Base-by-base conservation (phyloP, 352 stramenopile genomes). In the Pythium biforme region DNA sequence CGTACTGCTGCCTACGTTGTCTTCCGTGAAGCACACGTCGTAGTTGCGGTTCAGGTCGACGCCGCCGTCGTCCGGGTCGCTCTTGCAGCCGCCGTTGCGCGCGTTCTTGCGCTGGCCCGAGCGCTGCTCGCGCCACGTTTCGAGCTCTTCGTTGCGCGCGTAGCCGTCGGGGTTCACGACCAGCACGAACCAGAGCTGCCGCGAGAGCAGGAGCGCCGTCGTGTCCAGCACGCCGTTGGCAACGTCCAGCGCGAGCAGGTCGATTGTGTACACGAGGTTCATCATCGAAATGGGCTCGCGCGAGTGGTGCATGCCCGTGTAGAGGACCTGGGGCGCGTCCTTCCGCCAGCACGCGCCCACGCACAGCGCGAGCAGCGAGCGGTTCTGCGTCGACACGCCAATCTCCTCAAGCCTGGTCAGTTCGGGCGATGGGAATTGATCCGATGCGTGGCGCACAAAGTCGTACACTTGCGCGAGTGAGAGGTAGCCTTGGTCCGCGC, bases 231-330 rank as follows among this genome's bases (percentile, higher is more conserved):
- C 75, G 23, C 81, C 79, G 54, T 91, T 88, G 0, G 59, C 49
- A 27, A 92, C 64, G 54, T 89, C 82, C 11, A 70, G 66, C 1
- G 74, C 76, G 15, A 95, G 72, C 34, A 90, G 68, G 56, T 94
- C 84, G 66, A 95, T 89, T 27, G 82, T 92, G 55, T 92, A 93
- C 3, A 94, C 73, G 26, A 94, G 66, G 50, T 89, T 92, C 86
- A 95, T 95, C 83, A 92, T 95, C 9, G 86, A 95, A 29, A 95
- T 75, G n/a, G 86, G 86, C 78, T 95, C 86, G 25, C 86, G 83
- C 25, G 86, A 82, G 60, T 95, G 86, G 43, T 95, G 86, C 78
- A 95, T 86, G 31, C 82, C 86, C 11, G 86, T 95, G 61, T 83
- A 95, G 1, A 95, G 76, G 5, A 76, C 68, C 71, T 92, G 82